Conservation (phyloP, 2,329 filamentous ascomycete species). For the Curvularia verruculosa region DNA sequence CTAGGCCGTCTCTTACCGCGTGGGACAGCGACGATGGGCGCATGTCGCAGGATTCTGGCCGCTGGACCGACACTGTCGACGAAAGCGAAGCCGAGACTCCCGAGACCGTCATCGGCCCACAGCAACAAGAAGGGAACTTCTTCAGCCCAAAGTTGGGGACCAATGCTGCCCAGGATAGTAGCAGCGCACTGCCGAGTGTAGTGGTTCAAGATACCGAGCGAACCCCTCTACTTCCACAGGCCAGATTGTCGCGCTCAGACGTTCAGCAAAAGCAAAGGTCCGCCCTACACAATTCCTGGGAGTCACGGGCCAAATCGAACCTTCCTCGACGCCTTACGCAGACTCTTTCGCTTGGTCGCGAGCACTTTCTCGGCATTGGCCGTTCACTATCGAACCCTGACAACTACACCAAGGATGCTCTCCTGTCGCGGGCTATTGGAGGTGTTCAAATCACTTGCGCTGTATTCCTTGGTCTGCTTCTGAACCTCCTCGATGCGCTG, state of each 20-base stretch:
- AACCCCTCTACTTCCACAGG: conserved; percentile 49
- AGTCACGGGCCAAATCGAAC: conserved; percentile 31
- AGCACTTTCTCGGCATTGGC: conserved; percentile 28
- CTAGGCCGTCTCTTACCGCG: conserved; percentile 15
- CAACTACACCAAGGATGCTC: conserved; percentile 70
- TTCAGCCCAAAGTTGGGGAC: conserved; percentile 27
- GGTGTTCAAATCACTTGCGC: conserved; percentile 79
- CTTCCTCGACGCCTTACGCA: conserved; percentile 28
- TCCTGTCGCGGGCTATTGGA: conserved; percentile 68
- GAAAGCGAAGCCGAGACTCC: conserved; percentile 65
- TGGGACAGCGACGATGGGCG: conserved; percentile 33
- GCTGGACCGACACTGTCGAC: conserved; percentile 59
- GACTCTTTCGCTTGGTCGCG: conserved; percentile 24
- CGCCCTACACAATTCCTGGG: conserved; percentile 12
- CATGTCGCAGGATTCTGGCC: conserved; percentile 41
- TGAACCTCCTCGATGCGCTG: conserved; percentile 92
- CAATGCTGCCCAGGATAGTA: conserved; percentile 10
- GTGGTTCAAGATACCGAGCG: conserved; percentile 42
- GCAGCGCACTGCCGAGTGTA: conserved; percentile 23
- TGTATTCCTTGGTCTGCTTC: conserved; percentile 82
- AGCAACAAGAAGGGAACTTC: conserved; percentile 25
- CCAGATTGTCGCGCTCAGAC: conserved; percentile 36
- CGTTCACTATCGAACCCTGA: conserved; percentile 64
- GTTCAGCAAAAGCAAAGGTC: conserved; percentile 24
- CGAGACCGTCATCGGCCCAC: conserved; percentile 42